Evolutionary conservation across 352 stramenopile genomes (phyloP), one percentile per base, ranked within the genome.

Genomic region (Pythium myriotylum): DNA sequence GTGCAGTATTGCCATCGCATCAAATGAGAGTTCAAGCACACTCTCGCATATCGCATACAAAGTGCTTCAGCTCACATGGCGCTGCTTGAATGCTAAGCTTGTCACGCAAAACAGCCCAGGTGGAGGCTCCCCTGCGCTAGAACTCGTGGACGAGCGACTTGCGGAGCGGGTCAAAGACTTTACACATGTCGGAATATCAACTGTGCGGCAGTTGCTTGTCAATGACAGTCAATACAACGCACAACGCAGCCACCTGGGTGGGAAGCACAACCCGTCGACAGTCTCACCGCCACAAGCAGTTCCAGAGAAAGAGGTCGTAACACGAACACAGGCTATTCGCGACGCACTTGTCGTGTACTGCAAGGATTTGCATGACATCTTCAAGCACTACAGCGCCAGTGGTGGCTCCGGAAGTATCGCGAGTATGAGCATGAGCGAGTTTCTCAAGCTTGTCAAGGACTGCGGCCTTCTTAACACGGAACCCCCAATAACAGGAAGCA

Each of bases 361-460:
- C 74, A 89, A 86, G 48, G 84, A 94, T 51, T 66, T 92, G 23
- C 77, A 80, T 68, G 84, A 91, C 24, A 94, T 92, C 43, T 94
- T 92, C 70, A 89, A 88, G 51, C 79, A 94, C 62, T 94, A 94
- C 57, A 90, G 84, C 55, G 82, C 82, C 26, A 91, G 75, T 32
- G 71, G 74, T 12, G 77, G 83, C 0, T 73, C 67, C 9, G 84
- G 84, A 2, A 90, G 80, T 58, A 84, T 91, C 20, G 77, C 77
- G 10, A 81, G 76, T 9, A 84, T 94, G 68, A 94, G 84, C 49
- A 67, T 89, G 19, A 70, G 59, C 23, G 84, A 94, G 54, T 94
- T 81, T 56, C 77, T 73, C 59, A 94, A 92, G 57, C 84, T 94
- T 51, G 67, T 88, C 65, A 87, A 78, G 40, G 79, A 79, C 58